phyloP scores from a whole-genome alignment of 2,329 filamentous ascomycete species.

The Nigrospora oryzae region DNA sequence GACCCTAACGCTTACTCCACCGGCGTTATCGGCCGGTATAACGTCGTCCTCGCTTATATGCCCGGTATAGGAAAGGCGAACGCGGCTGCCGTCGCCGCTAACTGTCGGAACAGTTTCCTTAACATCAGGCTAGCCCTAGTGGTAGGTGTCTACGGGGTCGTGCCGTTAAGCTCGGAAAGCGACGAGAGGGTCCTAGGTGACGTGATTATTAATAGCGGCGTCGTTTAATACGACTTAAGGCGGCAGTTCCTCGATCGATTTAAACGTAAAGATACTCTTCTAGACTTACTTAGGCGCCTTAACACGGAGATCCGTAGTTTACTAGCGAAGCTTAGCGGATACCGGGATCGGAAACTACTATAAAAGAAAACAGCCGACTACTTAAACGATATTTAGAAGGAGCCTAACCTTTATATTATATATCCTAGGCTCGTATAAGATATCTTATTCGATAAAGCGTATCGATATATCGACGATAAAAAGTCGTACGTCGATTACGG shows the following conservation, averaged over 20 bases:
- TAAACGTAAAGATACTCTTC: slow-evolving; percentile 11
- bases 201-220: slow-evolving; percentile 14
- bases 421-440: slow-evolving; percentile 8
- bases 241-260: slow-evolving; percentile 11
- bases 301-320: slow-evolving; percentile 10
- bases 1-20: slow-evolving; percentile 18
- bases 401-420: neutral
- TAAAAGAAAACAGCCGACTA: slow-evolving; percentile 2
- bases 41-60: slow-evolving; percentile 19
- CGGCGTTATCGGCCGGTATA: slow-evolving; percentile 14
- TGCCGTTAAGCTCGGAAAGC: slow-evolving; percentile 4
- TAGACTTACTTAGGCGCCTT: slow-evolving; percentile 10
- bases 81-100: slow-evolving; percentile 8
- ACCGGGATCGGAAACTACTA: slow-evolving; percentile 3
- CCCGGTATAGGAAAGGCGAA: slow-evolving; percentile 15
- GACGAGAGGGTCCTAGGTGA: slow-evolving; percentile 14
- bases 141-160: slow-evolving; percentile 11
- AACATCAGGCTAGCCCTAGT: slow-evolving; percentile 8
- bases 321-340: slow-evolving; percentile 20
- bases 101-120: slow-evolving; percentile 7
- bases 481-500: slow-evolving; percentile 3
- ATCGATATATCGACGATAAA: slow-evolving; percentile 5
- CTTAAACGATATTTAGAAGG: slow-evolving; percentile 2
- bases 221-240: slow-evolving; percentile 21
- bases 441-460: slow-evolving; percentile 8